Base-by-base conservation (phyloP, 495 filamentous ascomycete species). In the Echria macrotheca region DNA sequence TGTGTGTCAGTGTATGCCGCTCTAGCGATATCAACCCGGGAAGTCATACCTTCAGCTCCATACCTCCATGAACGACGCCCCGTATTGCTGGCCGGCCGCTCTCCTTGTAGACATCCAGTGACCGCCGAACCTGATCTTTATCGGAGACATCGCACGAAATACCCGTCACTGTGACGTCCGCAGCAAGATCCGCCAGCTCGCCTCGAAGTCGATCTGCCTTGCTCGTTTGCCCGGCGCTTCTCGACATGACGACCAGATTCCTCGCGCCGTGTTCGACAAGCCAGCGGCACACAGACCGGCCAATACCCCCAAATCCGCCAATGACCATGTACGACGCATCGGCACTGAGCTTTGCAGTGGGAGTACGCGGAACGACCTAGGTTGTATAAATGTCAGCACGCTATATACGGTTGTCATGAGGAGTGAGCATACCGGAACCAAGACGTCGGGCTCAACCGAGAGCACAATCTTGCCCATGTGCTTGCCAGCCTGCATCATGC, bases 251-350 rank as follows among this genome's bases (percentile, higher is more conserved):
- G 1, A 82, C 67, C 5, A 87, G 47, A 47, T 81, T 61, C 17
- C 64, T 65, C 7, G 82, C 84, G 4, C 82, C 82, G 21, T 73
- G 71, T 12, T 69, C 59, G 5, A 71, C 74, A 63, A 86, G 68
- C 78, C 78, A 84, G 2, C 60, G 68, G 5, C 78, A 68, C 32
- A 86, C 66, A 10, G 76, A 72, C 24, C 75, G 65, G 4, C 84
- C 82, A 11, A 87, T 70, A 10, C 82, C 83, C 3, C 83, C 80
- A 2, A 83, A 73, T 7, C 82, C 78, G 12, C 83, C 81, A 25
- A 80, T 71, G 2, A 86, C 65, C 10, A 86, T 57, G 51, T 85
- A 85, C 1, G 73, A 69, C 7, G 69, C 76, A 51, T 80, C 63
- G 1, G 62, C 36, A 12, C 59, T 56, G 3, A 76, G 58, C 4